Evolutionary conservation across 2,329 filamentous ascomycete genomes (phyloP).

Genomic region (Penicillium hordei): DNA sequence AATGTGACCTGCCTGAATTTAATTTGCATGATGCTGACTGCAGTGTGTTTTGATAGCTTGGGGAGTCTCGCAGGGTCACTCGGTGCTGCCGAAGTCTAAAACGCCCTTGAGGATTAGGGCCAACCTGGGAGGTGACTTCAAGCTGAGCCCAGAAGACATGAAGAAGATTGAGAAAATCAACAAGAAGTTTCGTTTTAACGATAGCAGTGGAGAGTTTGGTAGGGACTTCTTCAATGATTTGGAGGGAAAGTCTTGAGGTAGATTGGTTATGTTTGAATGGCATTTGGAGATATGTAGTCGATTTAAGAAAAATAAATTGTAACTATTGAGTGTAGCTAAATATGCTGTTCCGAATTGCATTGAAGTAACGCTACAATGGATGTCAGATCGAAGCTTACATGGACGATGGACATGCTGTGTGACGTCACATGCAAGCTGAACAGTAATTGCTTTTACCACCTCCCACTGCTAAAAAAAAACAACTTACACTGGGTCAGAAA

Average conservation of each 20-base stretch:
- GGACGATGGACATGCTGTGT: not conserved
- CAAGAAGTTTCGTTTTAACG: slow-evolving; percentile 63
- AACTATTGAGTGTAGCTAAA: too few species aligned
- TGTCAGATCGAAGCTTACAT: not conserved
- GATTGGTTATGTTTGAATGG: not conserved
- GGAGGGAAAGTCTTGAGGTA: slow-evolving; percentile 52
- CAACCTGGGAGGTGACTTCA: slow-evolving; percentile 56
- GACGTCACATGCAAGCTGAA: not conserved
- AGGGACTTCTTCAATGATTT: slow-evolving; percentile 60
- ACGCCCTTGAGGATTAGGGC: slow-evolving; percentile 43
- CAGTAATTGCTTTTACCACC: not conserved
- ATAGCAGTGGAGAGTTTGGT: slow-evolving; percentile 56
- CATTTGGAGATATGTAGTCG: too few species aligned
- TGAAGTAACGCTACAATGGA: not conserved
- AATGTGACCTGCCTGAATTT: slow-evolving; percentile 8
- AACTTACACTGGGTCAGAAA: not conserved
- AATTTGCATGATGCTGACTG: not conserved
- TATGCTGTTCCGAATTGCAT: not conserved
- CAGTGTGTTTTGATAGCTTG: slow-evolving; percentile 43
- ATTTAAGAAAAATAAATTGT: not conserved
- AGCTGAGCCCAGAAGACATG: slow-evolving; percentile 58
- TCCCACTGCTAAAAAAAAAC: not conserved
- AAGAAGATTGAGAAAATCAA: slow-evolving; percentile 57
- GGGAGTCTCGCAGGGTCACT: slow-evolving; percentile 54
- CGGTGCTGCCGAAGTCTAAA: slow-evolving; percentile 56